Percentiles rank a stretch among this genome's conserved stretches.
Evolutionary conservation across 805 yeast species (phyloP).

Genomic region (Nakazawaea wickerhamii): DNA sequence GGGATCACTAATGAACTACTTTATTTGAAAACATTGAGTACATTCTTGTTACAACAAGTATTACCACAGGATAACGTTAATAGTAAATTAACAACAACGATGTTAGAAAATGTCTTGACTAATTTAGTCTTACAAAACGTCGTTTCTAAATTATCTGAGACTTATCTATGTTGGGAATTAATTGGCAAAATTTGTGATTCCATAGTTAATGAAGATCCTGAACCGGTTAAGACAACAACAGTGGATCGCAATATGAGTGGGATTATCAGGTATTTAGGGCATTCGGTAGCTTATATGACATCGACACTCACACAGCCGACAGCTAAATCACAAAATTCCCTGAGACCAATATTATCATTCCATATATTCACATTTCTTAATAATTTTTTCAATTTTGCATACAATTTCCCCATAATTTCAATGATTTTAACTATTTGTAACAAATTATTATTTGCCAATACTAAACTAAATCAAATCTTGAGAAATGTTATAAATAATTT

Average conservation of each 20-base stretch:
- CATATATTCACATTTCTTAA: conserved; percentile 20
- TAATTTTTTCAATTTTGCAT: conserved; percentile 15
- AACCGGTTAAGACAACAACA: not conserved
- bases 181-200: conserved; percentile 19
- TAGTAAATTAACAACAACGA: conserved; percentile 33
- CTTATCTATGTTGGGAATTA: conserved; percentile 47
- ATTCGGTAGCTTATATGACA: conserved; percentile 25
- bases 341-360: conserved; percentile 12
- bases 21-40: conserved; percentile 32
- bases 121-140: conserved; percentile 37
- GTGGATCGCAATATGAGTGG: conserved; percentile 13
- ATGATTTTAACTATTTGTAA: conserved; percentile 12
- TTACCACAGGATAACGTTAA: conserved; percentile 36
- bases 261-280: conserved; percentile 18
- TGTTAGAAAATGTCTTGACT: conserved; percentile 34
- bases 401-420: conserved; percentile 17
- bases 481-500: conserved; percentile 23
- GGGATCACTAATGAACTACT: conserved; percentile 12
- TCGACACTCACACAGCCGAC: conserved; percentile 19
- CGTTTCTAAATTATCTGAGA: conserved; percentile 41
- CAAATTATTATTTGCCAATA: conserved; percentile 13
- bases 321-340: conserved; percentile 7
- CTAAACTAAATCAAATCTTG: conserved; percentile 19
- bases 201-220: not conserved
- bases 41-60: conserved; percentile 27